These are phyloP conservation scores for Lodderomyces orthopsilosis DNA, from an alignment of 1,139 yeast species.

Conservation along the genomic window DNA sequence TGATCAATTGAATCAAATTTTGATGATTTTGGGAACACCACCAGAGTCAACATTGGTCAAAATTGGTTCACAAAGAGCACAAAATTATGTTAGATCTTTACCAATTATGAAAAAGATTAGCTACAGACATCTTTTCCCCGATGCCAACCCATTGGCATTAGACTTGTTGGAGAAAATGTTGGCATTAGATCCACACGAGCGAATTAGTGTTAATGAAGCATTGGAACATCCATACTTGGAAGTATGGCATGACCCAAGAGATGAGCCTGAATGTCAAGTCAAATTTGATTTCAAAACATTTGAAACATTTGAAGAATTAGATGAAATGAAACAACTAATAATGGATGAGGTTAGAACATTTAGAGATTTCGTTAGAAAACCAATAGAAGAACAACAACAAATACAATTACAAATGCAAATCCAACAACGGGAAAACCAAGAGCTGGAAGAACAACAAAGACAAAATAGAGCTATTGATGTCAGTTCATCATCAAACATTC, in stretches of 20 bases:
- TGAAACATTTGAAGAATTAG: conserved; percentile 82
- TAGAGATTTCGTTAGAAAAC: conserved; percentile 77
- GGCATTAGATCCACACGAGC: conserved; percentile 78
- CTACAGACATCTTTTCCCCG: conserved; percentile 69
- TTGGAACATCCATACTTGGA: conserved; percentile 83
- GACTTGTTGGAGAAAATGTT: conserved; percentile 82
- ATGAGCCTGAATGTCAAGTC: conserved; percentile 82
- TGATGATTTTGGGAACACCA: conserved; percentile 87
- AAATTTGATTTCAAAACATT: conserved; percentile 84
- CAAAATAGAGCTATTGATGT: conserved; percentile 16
- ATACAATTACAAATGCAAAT: conserved; percentile 39
- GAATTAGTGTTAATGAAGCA: conserved; percentile 89
- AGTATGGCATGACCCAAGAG: conserved; percentile 96
- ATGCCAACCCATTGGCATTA: conserved; percentile 83
- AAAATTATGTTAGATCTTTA: conserved; percentile 82
- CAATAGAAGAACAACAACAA: conserved; percentile 64
- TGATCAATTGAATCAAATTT: conserved; percentile 87
- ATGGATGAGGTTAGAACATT: conserved; percentile 78
- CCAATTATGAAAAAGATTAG: conserved; percentile 84
- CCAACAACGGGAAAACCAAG: conserved; percentile 32
- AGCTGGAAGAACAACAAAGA: conserved; percentile 18
- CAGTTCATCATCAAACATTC: neutral
- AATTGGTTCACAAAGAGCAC: conserved; percentile 88
- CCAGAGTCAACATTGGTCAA: conserved; percentile 76
- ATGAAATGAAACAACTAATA: conserved; percentile 71